These are phyloP conservation scores for Cordyceps farinosa DNA, from an alignment of 2,329 filamentous ascomycete genomes.

Conservation along the genomic window DNA sequence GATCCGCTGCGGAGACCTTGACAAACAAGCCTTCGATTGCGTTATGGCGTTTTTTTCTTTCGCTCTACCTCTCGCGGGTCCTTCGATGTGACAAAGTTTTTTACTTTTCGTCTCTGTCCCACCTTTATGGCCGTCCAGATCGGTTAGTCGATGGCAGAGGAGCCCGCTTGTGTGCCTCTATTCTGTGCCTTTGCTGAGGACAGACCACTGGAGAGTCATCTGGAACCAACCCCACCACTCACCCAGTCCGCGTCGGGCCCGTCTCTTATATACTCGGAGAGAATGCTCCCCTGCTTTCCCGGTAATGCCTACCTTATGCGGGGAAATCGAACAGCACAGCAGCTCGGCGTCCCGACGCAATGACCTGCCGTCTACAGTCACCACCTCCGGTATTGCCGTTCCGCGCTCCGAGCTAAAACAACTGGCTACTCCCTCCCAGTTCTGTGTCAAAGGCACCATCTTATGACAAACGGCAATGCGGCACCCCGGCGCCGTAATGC, in stretches of 20 bases:
- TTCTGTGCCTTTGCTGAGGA: not conserved
- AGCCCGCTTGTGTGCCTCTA: not conserved
- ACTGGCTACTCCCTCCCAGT: not conserved
- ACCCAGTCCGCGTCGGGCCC: not conserved
- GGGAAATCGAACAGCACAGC: slow-evolving; percentile 4
- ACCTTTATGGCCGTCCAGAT: not conserved
- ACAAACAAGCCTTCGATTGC: slow-evolving; percentile 2
- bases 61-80: not conserved
- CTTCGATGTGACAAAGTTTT: not conserved
- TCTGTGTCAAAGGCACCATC: slow-evolving; percentile 8
- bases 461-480: slow-evolving; percentile 16
- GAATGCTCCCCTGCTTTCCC: not conserved
- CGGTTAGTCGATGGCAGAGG: not conserved
- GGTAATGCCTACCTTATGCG: not conserved
- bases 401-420: not conserved
- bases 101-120: not conserved
- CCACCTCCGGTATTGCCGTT: slow-evolving; percentile 5
- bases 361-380: slow-evolving; percentile 5
- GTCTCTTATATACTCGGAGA: not conserved
- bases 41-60: not conserved
- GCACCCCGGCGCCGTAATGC: not conserved
- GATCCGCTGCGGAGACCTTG: slow-evolving; percentile 17
- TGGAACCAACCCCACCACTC: not conserved
- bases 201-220: not conserved
- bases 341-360: not conserved